Evolutionary conservation across 768 basidiomycete genomes (phyloP).

Genomic region (Phylloporus arenicola): DNA sequence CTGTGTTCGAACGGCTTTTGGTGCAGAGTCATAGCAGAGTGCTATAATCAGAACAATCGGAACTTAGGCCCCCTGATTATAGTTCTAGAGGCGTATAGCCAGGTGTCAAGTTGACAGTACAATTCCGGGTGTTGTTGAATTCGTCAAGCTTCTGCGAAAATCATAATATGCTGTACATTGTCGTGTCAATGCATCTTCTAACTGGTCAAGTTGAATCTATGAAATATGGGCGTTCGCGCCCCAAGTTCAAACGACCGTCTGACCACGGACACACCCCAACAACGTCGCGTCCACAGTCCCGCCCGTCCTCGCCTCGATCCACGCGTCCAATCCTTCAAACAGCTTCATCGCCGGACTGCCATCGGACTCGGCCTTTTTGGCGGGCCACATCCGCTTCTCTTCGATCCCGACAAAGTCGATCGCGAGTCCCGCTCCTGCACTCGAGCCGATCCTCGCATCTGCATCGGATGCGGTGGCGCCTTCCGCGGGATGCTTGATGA

Average conservation of each 20-base stretch:
- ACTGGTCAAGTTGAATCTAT: not conserved
- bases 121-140: too few species aligned
- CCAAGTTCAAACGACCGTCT: slow-evolving; percentile 34
- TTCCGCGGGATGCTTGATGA: slow-evolving; percentile 47
- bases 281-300: slow-evolving; percentile 65
- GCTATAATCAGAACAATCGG: too few species aligned
- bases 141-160: too few species aligned
- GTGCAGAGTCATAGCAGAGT: too few species aligned
- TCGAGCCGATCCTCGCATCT: not conserved
- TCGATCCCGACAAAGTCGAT: slow-evolving; percentile 81
- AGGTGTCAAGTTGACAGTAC: too few species aligned
- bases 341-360: slow-evolving; percentile 60
- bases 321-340: slow-evolving; percentile 69
- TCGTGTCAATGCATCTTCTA: not conserved
- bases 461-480: not conserved
- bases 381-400: slow-evolving; percentile 84
- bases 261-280: slow-evolving; percentile 67
- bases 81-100: too few species aligned
- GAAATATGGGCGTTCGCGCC: not conserved
- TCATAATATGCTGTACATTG: too few species aligned
- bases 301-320: slow-evolving; percentile 60
- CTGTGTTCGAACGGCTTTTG: too few species aligned
- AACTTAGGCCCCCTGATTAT: too few species aligned
- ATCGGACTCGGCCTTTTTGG: slow-evolving; percentile 45
- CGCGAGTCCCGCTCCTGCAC: slow-evolving; percentile 29